phyloP scores from a whole-genome alignment of 768 basidiomycete genomes.

The Lyophyllum shimeji region DNA sequence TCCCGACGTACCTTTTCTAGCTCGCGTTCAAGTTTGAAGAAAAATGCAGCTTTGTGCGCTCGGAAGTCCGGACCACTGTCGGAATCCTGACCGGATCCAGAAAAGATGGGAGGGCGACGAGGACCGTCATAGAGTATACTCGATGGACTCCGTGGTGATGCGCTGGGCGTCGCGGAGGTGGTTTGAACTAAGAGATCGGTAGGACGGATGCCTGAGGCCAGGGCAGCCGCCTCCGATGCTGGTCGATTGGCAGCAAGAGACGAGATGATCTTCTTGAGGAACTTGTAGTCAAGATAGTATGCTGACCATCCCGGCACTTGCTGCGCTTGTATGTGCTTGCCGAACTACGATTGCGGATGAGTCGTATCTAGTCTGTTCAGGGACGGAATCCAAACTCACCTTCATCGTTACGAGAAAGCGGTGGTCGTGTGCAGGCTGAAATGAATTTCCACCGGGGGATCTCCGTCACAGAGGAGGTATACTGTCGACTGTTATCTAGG shows the following conservation, averaged over 20 bases:
- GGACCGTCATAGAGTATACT: constrained; percentile 39
- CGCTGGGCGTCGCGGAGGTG: constrained; percentile 24
- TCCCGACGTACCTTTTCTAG: constrained; percentile 78
- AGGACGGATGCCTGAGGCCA: constrained; percentile 81
- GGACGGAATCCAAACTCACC: constrained; percentile 14
- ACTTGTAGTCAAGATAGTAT: constrained; percentile 98
- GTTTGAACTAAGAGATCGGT: constrained; percentile 42
- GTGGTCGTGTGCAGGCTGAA: constrained; percentile 13
- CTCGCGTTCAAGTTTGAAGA: constrained; percentile 97
- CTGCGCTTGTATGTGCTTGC: constrained; percentile 94
- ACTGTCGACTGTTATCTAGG: not conserved
- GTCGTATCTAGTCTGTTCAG: constrained; percentile 10
- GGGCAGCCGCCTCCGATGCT: constrained; percentile 84
- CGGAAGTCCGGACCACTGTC: constrained; percentile 85
- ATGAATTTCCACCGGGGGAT: constrained; percentile 2
- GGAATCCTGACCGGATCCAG: constrained; percentile 61
- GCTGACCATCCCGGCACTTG: constrained; percentile 96
- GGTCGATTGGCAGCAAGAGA: constrained; percentile 89
- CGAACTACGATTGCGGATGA: constrained; percentile 64
- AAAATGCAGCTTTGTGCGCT: constrained; percentile 96
- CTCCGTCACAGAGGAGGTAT: constrained; percentile 11
- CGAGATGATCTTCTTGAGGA: constrained; percentile 97
- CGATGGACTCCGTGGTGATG: constrained; percentile 30
- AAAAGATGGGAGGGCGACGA: constrained; percentile 57
- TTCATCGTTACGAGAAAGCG: constrained; percentile 20